Evolutionary conservation across 2,329 filamentous ascomycete species (phyloP).

Genomic region (Pestalotiopsis sp.): DNA sequence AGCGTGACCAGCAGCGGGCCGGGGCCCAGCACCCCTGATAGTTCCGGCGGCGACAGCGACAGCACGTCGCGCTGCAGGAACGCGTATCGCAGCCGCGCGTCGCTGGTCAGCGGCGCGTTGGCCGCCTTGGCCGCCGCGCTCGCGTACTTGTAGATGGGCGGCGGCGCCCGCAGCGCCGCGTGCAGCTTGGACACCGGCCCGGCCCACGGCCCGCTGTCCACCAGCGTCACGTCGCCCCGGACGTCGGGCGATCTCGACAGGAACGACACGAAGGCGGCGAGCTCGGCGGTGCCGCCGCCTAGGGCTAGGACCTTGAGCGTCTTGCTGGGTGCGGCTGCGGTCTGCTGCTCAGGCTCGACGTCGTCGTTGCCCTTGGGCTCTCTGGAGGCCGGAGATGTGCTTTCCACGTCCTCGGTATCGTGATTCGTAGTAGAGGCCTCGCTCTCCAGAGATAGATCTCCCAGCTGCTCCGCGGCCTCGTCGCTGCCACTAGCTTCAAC

Average conservation of each 20-base stretch:
- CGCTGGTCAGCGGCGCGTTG: constrained; percentile 46
- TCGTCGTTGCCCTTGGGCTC: not conserved
- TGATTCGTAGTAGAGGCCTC: not conserved
- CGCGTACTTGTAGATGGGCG: constrained; percentile 54
- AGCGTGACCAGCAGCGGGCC: constrained; percentile 69
- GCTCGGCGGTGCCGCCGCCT: constrained; percentile 64
- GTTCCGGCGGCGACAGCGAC: constrained; percentile 29
- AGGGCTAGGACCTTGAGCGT: constrained; percentile 48
- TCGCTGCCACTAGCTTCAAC: constrained; percentile 1
- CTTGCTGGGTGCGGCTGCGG: not conserved
- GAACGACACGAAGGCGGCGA: constrained; percentile 55
- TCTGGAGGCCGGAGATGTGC: too few relatives aligned
- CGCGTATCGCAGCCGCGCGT: constrained; percentile 36
- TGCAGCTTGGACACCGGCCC: constrained; percentile 62
- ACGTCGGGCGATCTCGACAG: constrained; percentile 29
- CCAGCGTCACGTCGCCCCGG: constrained; percentile 55
- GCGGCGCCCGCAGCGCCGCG: constrained; percentile 54
- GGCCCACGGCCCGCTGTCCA: constrained; percentile 84
- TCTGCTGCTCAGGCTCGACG: not conserved
- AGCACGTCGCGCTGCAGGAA: constrained; percentile 56
- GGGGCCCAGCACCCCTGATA: too few relatives aligned
- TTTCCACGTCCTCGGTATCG: constrained; percentile 1
- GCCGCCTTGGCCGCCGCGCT: constrained; percentile 47
- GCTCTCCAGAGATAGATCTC: not conserved
- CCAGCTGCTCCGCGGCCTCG: not conserved